A percentile compares a stretch with the other conserved stretches of the same genome.
Conservation (phyloP, 148 eudicot species). For the Rhododendron mucronatum region DNA sequence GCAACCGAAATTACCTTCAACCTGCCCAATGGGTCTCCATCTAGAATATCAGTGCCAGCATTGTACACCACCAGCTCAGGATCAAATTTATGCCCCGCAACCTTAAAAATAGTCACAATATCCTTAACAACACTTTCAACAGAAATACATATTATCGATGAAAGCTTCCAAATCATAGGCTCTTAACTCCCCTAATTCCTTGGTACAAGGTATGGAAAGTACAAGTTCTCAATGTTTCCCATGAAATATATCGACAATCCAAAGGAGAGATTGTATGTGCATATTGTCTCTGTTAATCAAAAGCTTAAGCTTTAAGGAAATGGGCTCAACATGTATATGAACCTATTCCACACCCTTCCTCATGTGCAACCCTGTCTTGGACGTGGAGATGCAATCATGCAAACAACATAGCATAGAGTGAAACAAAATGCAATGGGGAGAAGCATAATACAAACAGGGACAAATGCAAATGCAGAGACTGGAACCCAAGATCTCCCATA, state of each 20-base stretch:
- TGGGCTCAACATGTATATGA: not conserved
- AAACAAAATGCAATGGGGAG: not conserved
- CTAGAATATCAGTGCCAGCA: slow-evolving; percentile 97
- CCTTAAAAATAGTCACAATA: slow-evolving; percentile 30
- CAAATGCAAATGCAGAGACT: not conserved
- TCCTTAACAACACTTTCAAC: not conserved
- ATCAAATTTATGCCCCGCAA: slow-evolving; percentile 51
- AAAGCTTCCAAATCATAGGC: not conserved
- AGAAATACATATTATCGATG: not conserved
- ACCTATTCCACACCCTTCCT: not conserved
- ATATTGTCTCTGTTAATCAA: not conserved
- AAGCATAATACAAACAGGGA: not conserved
- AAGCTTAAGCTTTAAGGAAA: not conserved
- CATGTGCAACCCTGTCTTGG: not conserved
- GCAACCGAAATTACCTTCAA: slow-evolving; percentile 44
- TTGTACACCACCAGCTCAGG: slow-evolving; percentile 87
- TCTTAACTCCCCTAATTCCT: not conserved
- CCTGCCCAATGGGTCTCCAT: slow-evolving; percentile 87
- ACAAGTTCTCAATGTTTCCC: not conserved
- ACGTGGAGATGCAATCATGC: not conserved
- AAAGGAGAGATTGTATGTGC: not conserved
- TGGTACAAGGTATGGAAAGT: not conserved
- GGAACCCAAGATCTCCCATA: not conserved
- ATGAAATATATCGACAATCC: not conserved
- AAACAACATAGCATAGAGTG: not conserved